These are phyloP conservation scores for Senna siamea DNA, from an alignment of 306 rosid species.

Conservation along the genomic window DNA sequence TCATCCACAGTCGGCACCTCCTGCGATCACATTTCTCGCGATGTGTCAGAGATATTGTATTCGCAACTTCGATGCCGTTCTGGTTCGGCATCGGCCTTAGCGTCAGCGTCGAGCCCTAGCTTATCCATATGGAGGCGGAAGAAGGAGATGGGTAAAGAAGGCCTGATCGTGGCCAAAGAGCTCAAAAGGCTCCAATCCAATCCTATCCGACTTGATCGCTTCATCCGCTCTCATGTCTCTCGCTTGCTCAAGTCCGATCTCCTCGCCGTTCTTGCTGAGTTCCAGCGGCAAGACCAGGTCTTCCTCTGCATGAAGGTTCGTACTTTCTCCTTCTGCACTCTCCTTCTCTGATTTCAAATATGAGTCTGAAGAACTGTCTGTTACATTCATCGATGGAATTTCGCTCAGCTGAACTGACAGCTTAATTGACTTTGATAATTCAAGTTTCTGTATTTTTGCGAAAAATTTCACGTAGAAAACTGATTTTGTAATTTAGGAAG, in stretches of 20 bases:
- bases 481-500: background rate
- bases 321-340: no score
- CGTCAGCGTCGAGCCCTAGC: slow-evolving; percentile 77
- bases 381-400: background rate
- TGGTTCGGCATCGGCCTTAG: slow-evolving; percentile 38
- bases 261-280: slow-evolving; percentile 71
- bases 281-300: slow-evolving; percentile 77
- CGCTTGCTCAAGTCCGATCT: slow-evolving; percentile 93
- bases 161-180: slow-evolving; percentile 72
- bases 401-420: background rate
- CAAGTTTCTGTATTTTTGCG: background rate
- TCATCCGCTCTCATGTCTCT: slow-evolving; percentile 68
- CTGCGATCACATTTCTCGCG: background rate
- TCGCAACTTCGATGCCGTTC: slow-evolving; percentile 26
- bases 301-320: slow-evolving; percentile 76
- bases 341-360: background rate
- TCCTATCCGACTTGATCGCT: slow-evolving; percentile 64
- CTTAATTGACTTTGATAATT: background rate
- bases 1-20: background rate
- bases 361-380: background rate
- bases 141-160: slow-evolving; percentile 96
- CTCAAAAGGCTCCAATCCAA: slow-evolving; percentile 67
- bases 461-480: background rate
- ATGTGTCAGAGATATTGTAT: background rate
- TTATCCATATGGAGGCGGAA: slow-evolving; percentile 91